Conservation (phyloP, 352 stramenopile species). For the Phytopythium montanum region DNA sequence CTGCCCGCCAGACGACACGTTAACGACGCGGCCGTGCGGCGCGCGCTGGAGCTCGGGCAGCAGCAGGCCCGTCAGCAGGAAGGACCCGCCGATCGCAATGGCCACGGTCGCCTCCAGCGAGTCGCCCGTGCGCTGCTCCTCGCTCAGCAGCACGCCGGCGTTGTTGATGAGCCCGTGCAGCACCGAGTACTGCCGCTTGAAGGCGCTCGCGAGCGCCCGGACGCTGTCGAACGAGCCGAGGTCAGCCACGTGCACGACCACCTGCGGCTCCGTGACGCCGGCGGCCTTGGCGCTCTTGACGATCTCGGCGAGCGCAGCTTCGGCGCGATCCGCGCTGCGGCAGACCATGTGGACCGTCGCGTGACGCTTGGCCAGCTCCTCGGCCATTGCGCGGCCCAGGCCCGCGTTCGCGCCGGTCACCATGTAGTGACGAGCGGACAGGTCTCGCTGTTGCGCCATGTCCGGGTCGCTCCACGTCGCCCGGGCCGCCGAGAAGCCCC, state of each 20-base stretch:
- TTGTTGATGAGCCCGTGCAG: constrained; percentile 53
- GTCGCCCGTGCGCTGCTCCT: constrained; percentile 27
- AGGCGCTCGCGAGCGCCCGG: constrained; percentile 26
- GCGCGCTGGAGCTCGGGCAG: constrained; percentile 40
- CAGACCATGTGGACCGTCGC: constrained; percentile 49
- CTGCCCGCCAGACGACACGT: constrained; percentile 44
- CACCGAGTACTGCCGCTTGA: constrained; percentile 14
- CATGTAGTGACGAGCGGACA: constrained; percentile 39
- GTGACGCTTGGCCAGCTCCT: constrained; percentile 30
- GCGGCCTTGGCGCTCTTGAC: constrained; percentile 22
- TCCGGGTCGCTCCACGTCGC: constrained; percentile 31
- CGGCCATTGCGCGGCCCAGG: constrained; percentile 32
- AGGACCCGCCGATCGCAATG: constrained; percentile 37
- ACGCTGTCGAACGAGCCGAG: constrained; percentile 41
- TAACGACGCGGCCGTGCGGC: constrained; percentile 39
- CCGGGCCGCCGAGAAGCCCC: constrained; percentile 25
- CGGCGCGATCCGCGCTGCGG: constrained; percentile 26
- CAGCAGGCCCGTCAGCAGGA: constrained; percentile 40
- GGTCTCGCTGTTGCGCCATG: constrained; percentile 29
- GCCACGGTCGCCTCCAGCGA: constrained; percentile 37
- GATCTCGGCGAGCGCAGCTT: constrained; percentile 36
- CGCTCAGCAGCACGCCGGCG: constrained; percentile 35
- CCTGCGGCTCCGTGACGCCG: constrained; percentile 21
- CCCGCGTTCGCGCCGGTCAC: constrained; percentile 50
- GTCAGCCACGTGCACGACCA: constrained; percentile 44